Evolutionary conservation across 805 yeast species (phyloP).

Genomic region (Yarrowia keelungensis): DNA sequence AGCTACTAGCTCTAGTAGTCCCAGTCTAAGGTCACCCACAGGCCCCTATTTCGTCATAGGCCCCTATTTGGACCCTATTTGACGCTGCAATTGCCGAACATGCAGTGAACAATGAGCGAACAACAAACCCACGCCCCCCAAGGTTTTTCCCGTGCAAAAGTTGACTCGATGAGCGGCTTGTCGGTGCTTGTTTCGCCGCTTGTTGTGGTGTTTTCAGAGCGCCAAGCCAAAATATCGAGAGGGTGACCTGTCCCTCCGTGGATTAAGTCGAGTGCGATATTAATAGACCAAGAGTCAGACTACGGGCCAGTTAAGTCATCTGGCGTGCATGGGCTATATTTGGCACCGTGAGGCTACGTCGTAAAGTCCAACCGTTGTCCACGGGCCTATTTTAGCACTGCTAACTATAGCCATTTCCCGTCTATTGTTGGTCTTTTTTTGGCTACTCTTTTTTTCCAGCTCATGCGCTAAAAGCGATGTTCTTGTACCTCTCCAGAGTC

Average conservation of each 20-base stretch:
- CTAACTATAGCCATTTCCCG: background rate
- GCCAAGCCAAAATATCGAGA: slow-evolving; percentile 14
- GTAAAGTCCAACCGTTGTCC: too few relatives aligned
- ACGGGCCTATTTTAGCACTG: background rate
- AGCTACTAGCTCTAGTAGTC: background rate
- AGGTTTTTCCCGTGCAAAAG: background rate
- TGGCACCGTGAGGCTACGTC: too few relatives aligned
- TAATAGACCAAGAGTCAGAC: too few relatives aligned
- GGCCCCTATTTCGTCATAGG: slow-evolving; percentile 11
- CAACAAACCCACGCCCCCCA: background rate
- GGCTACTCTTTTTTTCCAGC: too few relatives aligned
- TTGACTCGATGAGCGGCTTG: background rate
- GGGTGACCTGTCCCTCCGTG: slow-evolving; percentile 6
- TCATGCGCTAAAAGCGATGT: slow-evolving; percentile 29
- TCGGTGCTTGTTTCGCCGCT: background rate
- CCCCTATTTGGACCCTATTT: background rate
- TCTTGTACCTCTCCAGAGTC: slow-evolving; percentile 8
- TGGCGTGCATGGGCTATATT: too few relatives aligned
- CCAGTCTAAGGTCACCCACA: too few relatives aligned
- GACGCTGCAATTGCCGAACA: background rate
- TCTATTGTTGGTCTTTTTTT: too few relatives aligned
- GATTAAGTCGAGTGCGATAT: background rate
- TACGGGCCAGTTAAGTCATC: too few relatives aligned
- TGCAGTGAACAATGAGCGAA: slow-evolving; percentile 9
- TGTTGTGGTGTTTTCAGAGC: background rate